Percentiles rank a stretch among this genome's conserved stretches.
phyloP scores from a whole-genome alignment of 148 eudicot genomes.

The Vaccinium darrowii region DNA sequence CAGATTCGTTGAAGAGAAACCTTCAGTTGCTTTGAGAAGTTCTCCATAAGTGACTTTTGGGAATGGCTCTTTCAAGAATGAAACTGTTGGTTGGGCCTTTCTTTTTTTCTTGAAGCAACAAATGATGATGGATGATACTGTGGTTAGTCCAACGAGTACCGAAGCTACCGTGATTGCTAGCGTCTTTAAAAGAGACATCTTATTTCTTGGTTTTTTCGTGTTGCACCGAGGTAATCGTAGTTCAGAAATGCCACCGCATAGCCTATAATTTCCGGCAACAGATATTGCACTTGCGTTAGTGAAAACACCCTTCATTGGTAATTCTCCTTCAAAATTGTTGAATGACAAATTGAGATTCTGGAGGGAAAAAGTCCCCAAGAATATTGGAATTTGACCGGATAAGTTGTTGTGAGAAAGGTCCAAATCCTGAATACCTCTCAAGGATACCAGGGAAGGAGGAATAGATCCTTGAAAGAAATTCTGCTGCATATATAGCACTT shows the following conservation, averaged over 20 bases:
- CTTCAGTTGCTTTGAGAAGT: slow-evolving; percentile 1
- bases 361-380: not conserved
- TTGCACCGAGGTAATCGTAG: slow-evolving; percentile 2
- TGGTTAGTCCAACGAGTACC: not conserved
- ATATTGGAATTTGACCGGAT: not conserved
- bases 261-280: slow-evolving; percentile 4
- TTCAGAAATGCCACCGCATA: slow-evolving; percentile 16
- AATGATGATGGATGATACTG: too few species aligned
- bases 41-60: not conserved
- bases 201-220: not conserved
- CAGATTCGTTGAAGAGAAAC: not conserved
- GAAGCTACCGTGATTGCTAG: not conserved
- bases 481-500: not conserved
- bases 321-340: too few species aligned
- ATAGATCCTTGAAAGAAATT: slow-evolving; percentile 13
- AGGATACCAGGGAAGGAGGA: not conserved
- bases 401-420: slow-evolving; percentile 24
- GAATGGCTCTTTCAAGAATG: not conserved
- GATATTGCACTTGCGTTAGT: not conserved
- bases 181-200: not conserved
- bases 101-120: not conserved
- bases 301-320: too few species aligned
- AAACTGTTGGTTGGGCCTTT: not conserved
- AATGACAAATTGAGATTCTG: too few species aligned
- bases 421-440: not conserved